Evolutionary conservation across 169 alveolate genomes (phyloP).

Genomic region (Cryptosporidium tyzzeri): DNA sequence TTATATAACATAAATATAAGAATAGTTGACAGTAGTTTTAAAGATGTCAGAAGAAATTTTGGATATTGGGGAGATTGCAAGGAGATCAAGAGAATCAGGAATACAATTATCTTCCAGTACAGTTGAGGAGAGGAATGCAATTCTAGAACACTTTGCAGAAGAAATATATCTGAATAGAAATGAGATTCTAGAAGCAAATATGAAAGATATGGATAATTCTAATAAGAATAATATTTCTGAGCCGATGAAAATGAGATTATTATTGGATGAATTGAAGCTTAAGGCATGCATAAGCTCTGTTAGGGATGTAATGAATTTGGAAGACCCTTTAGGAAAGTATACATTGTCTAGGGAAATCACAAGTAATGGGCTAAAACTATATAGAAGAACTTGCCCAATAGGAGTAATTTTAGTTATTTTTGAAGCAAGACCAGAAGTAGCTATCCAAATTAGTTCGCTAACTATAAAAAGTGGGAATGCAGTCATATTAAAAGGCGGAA

Average conservation of each 20-base stretch:
- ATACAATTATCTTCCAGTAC: constrained; percentile 35
- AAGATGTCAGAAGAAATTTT: background rate
- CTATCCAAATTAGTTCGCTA: constrained; percentile 80
- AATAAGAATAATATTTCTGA: constrained; percentile 33
- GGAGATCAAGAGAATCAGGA: constrained; percentile 47
- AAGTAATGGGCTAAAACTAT: constrained; percentile 78
- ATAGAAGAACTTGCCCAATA: constrained; percentile 80
- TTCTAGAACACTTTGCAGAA: constrained; percentile 30
- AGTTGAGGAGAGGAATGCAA: constrained; percentile 58
- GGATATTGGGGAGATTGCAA: background rate
- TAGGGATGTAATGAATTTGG: constrained; percentile 47
- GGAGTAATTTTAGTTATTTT: constrained; percentile 81
- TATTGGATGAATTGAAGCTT: constrained; percentile 35
- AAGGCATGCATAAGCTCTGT: constrained; percentile 30
- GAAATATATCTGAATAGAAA: constrained; percentile 22
- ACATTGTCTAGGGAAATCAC: constrained; percentile 74
- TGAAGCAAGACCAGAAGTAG: constrained; percentile 84
- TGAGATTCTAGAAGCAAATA: constrained; percentile 47
- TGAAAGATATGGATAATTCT: constrained; percentile 45
- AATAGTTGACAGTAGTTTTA: background rate
- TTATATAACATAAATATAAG: background rate
- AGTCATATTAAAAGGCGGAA: constrained; percentile 75
- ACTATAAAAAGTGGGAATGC: constrained; percentile 82
- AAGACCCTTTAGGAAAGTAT: constrained; percentile 74
- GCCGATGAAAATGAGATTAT: constrained; percentile 43